Base-by-base conservation (phyloP, 441 rosid genomes). In the Brassica balearica region DNA sequence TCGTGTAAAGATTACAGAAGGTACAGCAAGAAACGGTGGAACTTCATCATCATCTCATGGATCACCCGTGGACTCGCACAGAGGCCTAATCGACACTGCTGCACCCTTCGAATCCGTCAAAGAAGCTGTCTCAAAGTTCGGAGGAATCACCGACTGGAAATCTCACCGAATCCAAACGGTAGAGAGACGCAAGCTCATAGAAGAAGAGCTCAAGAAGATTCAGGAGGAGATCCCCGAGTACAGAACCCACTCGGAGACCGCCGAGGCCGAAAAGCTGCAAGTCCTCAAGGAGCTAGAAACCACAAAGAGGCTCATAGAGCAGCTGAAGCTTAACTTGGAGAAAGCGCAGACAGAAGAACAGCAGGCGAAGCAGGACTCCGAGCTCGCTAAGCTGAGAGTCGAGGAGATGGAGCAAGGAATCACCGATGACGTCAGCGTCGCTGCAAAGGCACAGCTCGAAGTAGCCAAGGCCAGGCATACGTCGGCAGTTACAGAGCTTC, bases 61-160 rank as follows among this genome's bases (percentile, higher is more conserved):
- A 48, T 5, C 56, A 48, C 56, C 56, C 8, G 56, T 72, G 55
- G 75, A 72, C 43, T 38, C 73, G 1, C 58, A 71, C 55, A 84
- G 84, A 83, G 97, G 96, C 55, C 69, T 90, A 55, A 88, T 95
- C 68, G 98, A 95, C 77, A 93, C 98, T 22, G 86, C 90, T 14
- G 90, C 96, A 11, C 99, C 99, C 43, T 84, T 95, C 70, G 97
- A 95, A 79, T 95, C 99, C 3, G 99, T 95, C 68, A 95, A 95
- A 85, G 89, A 90, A 82, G 99, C 90, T 67, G 99, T 95, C 68
- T 92, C 99, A 23, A 93, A 85, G 83, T 93, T 95, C 65, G 99
- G 99, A 23, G 99, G 98, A 79, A 95, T 93, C 67, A 93, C 89
- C 6, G 99, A 95, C 80, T 95, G 99, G 99, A 95, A 93, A 84